Conservation (phyloP, 1,139 yeast species). For the Sugiyamaella neomexicana region DNA sequence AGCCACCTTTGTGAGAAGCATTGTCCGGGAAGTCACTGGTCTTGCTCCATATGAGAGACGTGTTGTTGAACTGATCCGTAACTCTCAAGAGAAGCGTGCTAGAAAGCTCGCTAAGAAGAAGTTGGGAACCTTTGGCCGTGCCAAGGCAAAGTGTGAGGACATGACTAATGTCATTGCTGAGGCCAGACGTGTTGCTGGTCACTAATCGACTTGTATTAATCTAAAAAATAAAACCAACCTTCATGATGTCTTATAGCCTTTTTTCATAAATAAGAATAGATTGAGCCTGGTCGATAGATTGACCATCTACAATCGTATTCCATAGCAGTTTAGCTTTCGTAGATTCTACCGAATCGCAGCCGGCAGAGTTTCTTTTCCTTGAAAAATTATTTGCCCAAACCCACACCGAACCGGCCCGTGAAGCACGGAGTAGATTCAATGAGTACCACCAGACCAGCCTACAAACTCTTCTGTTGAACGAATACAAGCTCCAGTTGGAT, state of each 20-base stretch:
- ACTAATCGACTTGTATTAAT: slow-evolving; percentile 25
- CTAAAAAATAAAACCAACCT: slow-evolving; percentile 12
- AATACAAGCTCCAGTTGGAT: too few relatives aligned
- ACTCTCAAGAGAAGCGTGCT: slow-evolving; percentile 99
- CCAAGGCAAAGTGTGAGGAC: slow-evolving; percentile 99
- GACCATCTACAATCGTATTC: too few relatives aligned
- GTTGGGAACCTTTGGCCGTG: slow-evolving; percentile 99
- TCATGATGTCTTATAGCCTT: slow-evolving; percentile 12
- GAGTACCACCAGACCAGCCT: background rate
- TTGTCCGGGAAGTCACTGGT: slow-evolving; percentile 97
- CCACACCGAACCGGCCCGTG: background rate
- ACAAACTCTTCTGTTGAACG: background rate
- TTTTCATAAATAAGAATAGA: too few relatives aligned
- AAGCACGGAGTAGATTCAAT: background rate
- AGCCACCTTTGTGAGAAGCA: slow-evolving; percentile 91
- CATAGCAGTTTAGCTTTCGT: too few relatives aligned
- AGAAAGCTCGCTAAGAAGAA: slow-evolving; percentile 99
- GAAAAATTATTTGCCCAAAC: slow-evolving; percentile 15
- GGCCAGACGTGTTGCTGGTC: slow-evolving; percentile 70
- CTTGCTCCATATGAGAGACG: slow-evolving; percentile 99
- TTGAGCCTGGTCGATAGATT: too few relatives aligned
- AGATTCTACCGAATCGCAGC: background rate
- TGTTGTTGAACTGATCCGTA: slow-evolving; percentile 98
- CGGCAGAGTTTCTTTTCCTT: slow-evolving; percentile 13
- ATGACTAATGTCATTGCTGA: slow-evolving; percentile 96